Conservation (phyloP, 768 basidiomycete species). For the Russula emetica region DNA sequence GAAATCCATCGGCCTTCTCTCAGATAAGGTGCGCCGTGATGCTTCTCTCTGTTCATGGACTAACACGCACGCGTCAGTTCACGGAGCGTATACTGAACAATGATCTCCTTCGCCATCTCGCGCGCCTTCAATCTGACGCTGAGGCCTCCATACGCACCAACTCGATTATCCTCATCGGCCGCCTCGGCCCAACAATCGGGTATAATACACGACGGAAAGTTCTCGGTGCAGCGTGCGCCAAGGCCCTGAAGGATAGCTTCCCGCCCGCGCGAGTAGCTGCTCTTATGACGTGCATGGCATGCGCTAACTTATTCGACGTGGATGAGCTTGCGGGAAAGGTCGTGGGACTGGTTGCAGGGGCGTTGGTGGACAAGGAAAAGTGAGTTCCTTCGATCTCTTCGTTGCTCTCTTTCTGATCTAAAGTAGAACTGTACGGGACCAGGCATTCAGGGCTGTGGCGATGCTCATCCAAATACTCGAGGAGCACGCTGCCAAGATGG, state of each 20-base stretch:
- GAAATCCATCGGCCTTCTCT: constrained; percentile 76
- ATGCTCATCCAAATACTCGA: constrained; percentile 84
- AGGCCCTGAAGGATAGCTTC: constrained; percentile 86
- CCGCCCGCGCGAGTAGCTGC: constrained; percentile 92
- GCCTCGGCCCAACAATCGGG: constrained; percentile 79
- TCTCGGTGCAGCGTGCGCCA: constrained; percentile 90
- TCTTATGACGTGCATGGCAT: constrained; percentile 93
- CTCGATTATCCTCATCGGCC: constrained; percentile 92
- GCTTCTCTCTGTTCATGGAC: neutral
- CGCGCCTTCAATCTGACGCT: constrained; percentile 86
- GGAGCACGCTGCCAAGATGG: constrained; percentile 76
- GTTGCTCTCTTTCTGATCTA: constrained; percentile 7
- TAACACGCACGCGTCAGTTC: constrained; percentile 46
- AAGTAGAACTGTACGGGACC: constrained; percentile 82
- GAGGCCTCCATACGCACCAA: constrained; percentile 97
- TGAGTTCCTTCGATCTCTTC: constrained; percentile 36
- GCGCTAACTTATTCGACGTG: constrained; percentile 79
- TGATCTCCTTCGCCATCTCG: constrained; percentile 87
- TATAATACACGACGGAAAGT: constrained; percentile 92
- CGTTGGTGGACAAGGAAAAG: constrained; percentile 92
- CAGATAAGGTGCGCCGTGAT: constrained; percentile 64
- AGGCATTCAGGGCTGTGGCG: constrained; percentile 91
- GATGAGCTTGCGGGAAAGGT: constrained; percentile 90
- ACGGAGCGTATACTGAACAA: constrained; percentile 93
- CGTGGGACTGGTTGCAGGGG: constrained; percentile 75